These are phyloP conservation scores for Barnettozyma siamensis DNA, from an alignment of 805 yeast species.

Conservation along the genomic window DNA sequence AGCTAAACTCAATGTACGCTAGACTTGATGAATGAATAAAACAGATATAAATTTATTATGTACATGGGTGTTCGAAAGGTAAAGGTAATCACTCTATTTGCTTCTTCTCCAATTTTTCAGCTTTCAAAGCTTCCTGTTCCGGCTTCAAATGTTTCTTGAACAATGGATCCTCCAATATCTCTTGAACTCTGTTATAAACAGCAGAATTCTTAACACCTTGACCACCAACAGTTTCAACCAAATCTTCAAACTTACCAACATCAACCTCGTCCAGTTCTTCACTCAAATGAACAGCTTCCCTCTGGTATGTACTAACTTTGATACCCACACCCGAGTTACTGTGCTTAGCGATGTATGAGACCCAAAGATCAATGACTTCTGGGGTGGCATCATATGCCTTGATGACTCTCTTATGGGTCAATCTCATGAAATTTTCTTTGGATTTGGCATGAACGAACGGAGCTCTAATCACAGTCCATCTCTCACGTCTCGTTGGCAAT, in stretches of 20 bases:
- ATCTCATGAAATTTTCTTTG: slow-evolving; percentile 90
- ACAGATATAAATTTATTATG: neutral
- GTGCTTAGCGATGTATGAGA: slow-evolving; percentile 72
- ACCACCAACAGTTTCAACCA: slow-evolving; percentile 9
- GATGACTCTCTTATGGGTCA: slow-evolving; percentile 70
- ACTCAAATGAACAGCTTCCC: slow-evolving; percentile 42
- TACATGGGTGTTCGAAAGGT: neutral
- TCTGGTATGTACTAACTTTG: slow-evolving; percentile 59
- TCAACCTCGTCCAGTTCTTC: slow-evolving; percentile 33
- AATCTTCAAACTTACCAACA: slow-evolving; percentile 10
- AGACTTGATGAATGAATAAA: too few species aligned
- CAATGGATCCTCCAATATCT: slow-evolving; percentile 64
- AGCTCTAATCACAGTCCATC: slow-evolving; percentile 90
- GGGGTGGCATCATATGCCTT: slow-evolving; percentile 80
- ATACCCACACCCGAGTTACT: slow-evolving; percentile 79
- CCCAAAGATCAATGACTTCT: slow-evolving; percentile 76
- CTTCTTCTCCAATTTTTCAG: slow-evolving; percentile 6
- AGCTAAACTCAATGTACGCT: slow-evolving; percentile 37
- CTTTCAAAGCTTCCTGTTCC: slow-evolving; percentile 2
- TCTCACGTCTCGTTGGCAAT: slow-evolving; percentile 63
- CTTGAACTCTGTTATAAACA: slow-evolving; percentile 49
- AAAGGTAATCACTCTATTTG: slow-evolving; percentile 8
- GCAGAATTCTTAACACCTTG: slow-evolving; percentile 14
- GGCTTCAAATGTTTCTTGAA: slow-evolving; percentile 46
- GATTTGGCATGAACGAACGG: slow-evolving; percentile 94